These are phyloP conservation scores for Asterionellopsis glacialis DNA, from an alignment of 108 stramenopile genomes.

Conservation along the genomic window DNA sequence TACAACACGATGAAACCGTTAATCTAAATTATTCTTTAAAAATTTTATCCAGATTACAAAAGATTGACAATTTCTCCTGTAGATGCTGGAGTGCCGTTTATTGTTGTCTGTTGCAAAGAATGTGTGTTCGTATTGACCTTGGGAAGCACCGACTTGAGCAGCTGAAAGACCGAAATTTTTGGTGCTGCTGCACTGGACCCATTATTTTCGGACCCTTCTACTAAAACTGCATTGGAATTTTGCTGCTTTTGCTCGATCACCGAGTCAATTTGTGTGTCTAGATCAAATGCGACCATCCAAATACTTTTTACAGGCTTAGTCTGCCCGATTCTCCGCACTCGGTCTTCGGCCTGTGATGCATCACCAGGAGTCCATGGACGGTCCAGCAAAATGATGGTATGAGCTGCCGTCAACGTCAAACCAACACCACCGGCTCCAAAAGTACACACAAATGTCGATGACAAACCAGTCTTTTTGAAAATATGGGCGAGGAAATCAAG, in stretches of 20 bases:
- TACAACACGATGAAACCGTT: background rate
- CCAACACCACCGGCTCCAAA: slow-evolving; percentile 87
- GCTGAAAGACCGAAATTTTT: slow-evolving; percentile 41
- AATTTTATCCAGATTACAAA: too few relatives aligned
- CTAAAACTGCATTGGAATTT: slow-evolving; percentile 52
- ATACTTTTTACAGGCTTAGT: slow-evolving; percentile 47
- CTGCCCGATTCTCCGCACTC: slow-evolving; percentile 85
- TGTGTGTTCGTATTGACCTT: background rate
- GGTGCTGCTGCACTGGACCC: slow-evolving; percentile 22
- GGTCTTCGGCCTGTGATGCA: slow-evolving; percentile 54
- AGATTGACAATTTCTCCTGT: too few relatives aligned
- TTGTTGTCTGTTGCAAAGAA: background rate
- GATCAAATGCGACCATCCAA: slow-evolving; percentile 63
- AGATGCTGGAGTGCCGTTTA: too few relatives aligned
- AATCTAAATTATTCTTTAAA: too few relatives aligned
- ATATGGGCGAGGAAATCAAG: background rate
- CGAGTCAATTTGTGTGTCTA: slow-evolving; percentile 72
- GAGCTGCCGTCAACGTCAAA: slow-evolving; percentile 76
- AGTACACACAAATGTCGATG: slow-evolving; percentile 74
- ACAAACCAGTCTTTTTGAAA: slow-evolving; percentile 27
- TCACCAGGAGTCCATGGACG: slow-evolving; percentile 87
- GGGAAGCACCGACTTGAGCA: slow-evolving; percentile 34
- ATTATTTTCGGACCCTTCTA: slow-evolving; percentile 14
- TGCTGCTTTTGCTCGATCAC: slow-evolving; percentile 59
- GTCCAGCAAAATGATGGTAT: slow-evolving; percentile 75